Base-by-base conservation (phyloP, 2,329 filamentous ascomycete genomes). In the Sodiomyces alkalinus region DNA sequence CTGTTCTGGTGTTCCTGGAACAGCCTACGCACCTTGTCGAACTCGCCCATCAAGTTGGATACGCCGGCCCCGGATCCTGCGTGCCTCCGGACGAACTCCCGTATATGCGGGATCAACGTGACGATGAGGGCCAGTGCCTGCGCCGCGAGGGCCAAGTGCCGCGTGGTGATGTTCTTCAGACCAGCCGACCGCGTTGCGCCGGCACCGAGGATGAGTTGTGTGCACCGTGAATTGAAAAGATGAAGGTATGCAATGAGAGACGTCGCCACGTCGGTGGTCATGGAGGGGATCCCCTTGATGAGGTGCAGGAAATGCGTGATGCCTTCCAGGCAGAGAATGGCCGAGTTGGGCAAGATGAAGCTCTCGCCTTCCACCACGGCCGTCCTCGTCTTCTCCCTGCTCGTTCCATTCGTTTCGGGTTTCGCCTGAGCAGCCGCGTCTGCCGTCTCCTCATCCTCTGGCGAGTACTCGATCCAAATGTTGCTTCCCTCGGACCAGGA, bases 111-210 rank as follows among this genome's bases (percentile, higher is more conserved):
- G 4, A 93, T 76, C 2, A 96, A 61, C 0, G 82, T 74, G 15
- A 86, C 80, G 25, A 92, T 74, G 48, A 98, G 94, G 24, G 79
- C 78, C 13, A 96, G 56, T 0, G 86, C 80, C 50, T 94, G 87
- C 0, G 80, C 86, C 3, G 90, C 86, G 12, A 96, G 71, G 0
- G 90, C 86, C 2, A 98, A 68, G 53, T 98, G 87, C 43, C 90
- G 90, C 1, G 90, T 93, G 1, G 82, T 93, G 48, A 98, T 98
- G 45, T 94, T 94, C 49, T 85, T 93, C 13, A 98, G 61, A 0
- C 87, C 87, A 1, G 86, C 90, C 15, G 80, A 85, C 19, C 74
- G 67, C 5, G 82, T 94, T 4, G 90, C 90, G 4, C 90, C 90
- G 2, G 90, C 90, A 1, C 90, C 90, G 6, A 98, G 73, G 38